Evolutionary conservation across 192 early-diverging fungal genomes (phyloP), one percentile per base, ranked within the genome.

Genomic region (Umbelopsis sp.): DNA sequence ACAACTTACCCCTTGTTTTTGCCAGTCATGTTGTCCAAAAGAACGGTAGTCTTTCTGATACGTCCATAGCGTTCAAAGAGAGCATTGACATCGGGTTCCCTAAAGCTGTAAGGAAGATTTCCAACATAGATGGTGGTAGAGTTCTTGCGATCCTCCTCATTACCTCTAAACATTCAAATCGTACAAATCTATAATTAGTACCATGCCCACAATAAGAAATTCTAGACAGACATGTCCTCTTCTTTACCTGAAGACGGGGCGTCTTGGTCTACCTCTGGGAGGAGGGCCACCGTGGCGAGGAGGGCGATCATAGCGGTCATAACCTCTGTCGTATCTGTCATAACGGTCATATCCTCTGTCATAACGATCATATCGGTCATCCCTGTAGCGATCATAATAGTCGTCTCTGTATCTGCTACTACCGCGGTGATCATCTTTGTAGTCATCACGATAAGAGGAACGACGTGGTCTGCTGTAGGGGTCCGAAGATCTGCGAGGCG

Each of bases 61-160:
- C 81, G 80, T 44, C 92, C 92, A 79, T 86, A 94, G n/a, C 83
- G 82, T 70, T 93, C 88, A 74, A 93, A 92, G 78, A 94, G 83
- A 10, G 87, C 86, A 65, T 78, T 47, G 53, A 94, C 87, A 71
- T 93, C 92, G 20, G 78, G 79, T 53, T 93, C 91, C 35, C 78
- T 81, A 69, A 86, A 93, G 50, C 76, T 80, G 68, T 93, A 93
- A 11, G 92, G 92, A 67, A 93, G 81, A 66, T 92, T 93, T 66
- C 92, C 92, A 33, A 91, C 85, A 66, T 86, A 93, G 18, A 93
- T 71, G 13, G 88, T 89, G 37, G 80, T 89, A 7, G 87, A 86
- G 2, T 76, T 83, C 41, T 83, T 66, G 33, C 92, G 77, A 69
- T 92, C 89, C 55, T 85, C 82, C 49, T 93, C 91, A 51, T 73